Base-by-base conservation (phyloP, 2,329 filamentous ascomycete species). In the Aureobasidium sp. region DNA sequence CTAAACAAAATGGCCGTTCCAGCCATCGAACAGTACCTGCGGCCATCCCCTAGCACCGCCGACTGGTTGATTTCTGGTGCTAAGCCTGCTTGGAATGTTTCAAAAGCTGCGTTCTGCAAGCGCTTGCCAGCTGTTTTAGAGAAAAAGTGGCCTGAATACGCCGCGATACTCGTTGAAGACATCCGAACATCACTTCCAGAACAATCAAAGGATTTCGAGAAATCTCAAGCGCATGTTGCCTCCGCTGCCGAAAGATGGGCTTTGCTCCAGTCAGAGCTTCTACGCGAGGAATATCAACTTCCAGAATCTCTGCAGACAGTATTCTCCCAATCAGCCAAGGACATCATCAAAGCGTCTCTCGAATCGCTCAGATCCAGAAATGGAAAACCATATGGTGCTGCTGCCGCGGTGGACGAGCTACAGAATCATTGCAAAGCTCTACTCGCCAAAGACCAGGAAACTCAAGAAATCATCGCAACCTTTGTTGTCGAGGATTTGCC, bases 181-280 rank as follows among this genome's bases (percentile, higher is more conserved):
- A 84, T 96, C 60, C 85, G 85, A 58, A 82, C 83, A 6, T 95
- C 90, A 0, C 80, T 89, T 5, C 90, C 92, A 0, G 90, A 93
- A 69, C 85, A 93, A 60, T 91, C 90, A 0, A 87, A 87, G 63
- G 88, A 90, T 19, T 89, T 89, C 65, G 79, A 82, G 27, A 79
- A 79, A 43, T 95, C 90, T 0, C 90, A 96, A 69, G 79, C 83
- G 54, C 77, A 78, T 42, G 79, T 95, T 27, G 82, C 83, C 10
- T 78, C 84, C 7, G 82, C 88, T 66, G 85, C 86, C 0, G 77
- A 79, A 47, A 84, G 88, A 0, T 90, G 75, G 67, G 71, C 90
- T 75, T 74, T 80, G 1, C 73, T 90, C 10, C 77, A 78, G 63
- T 65, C 70, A 47, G 71, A 74, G 21, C 62, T 78, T 25, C 65